phyloP scores from a whole-genome alignment of 495 filamentous ascomycete genomes.

The Tuber calosporum region DNA sequence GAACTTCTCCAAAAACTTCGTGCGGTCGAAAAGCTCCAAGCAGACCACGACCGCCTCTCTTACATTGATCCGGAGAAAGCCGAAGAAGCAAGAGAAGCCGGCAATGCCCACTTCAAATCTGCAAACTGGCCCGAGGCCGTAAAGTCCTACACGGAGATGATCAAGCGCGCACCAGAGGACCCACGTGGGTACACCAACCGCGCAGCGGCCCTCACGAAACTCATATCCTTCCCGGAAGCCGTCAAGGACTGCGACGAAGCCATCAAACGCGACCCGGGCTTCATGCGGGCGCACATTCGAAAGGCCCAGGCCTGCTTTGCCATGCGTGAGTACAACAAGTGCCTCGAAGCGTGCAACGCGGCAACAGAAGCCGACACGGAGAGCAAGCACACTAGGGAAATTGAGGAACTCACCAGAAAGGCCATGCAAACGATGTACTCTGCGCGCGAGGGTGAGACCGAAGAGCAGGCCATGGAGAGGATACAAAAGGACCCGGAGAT shows the following conservation, averaged over 20 bases:
- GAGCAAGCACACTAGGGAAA: conserved; percentile 74
- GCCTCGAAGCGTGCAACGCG: conserved; percentile 78
- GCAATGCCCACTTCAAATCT: conserved; percentile 93
- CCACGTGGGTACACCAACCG: conserved; percentile 95
- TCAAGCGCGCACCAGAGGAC: conserved; percentile 87
- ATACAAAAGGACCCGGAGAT: conserved; percentile 91
- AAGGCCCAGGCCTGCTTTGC: conserved; percentile 89
- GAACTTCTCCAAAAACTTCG: conserved; percentile 90
- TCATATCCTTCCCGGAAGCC: conserved; percentile 88
- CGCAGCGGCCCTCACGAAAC: conserved; percentile 90
- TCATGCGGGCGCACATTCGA: conserved; percentile 90
- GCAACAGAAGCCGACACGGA: conserved; percentile 68
- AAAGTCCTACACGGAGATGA: conserved; percentile 93
- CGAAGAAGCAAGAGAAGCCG: conserved; percentile 89
- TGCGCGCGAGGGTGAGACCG: conserved; percentile 84
- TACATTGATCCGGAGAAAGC: conserved; percentile 89
- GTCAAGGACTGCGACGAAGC: conserved; percentile 88
- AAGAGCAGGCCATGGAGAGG: conserved; percentile 89
- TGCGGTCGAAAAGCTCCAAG: conserved; percentile 82
- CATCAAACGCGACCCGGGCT: conserved; percentile 81
- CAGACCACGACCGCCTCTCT: conserved; percentile 63
- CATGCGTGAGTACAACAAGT: conserved; percentile 96
- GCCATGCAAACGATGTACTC: conserved; percentile 84
- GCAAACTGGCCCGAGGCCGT: conserved; percentile 94
- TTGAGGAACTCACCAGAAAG: conserved; percentile 90